Evolutionary conservation across 495 filamentous ascomycete genomes (phyloP).

Genomic region (Neurospora sp.): DNA sequence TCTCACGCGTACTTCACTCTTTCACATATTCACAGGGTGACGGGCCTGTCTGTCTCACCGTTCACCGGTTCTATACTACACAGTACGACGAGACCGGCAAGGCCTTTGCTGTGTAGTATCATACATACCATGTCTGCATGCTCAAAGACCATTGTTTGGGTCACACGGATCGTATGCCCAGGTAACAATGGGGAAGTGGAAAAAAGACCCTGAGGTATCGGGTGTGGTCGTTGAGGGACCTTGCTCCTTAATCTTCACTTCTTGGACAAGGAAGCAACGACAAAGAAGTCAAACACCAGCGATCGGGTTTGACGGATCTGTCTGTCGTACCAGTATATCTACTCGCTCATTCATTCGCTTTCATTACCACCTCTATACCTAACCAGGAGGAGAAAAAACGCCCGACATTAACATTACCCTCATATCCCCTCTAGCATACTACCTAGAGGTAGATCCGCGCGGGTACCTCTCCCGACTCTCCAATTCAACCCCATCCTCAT

Average conservation of each 20-base stretch:
- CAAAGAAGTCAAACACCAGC: neutral
- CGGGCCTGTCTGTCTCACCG: neutral
- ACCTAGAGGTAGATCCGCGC: neutral
- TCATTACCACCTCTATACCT: neutral
- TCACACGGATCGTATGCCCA: neutral
- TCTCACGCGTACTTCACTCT: neutral
- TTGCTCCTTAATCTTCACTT: too few species aligned
- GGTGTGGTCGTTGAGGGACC: neutral
- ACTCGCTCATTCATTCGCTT: neutral
- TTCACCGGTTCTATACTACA: neutral
- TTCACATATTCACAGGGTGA: neutral
- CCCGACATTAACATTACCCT: neutral
- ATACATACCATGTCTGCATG: too few species aligned
- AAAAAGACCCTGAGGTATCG: neutral
- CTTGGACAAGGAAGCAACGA: neutral
- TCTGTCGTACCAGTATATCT: neutral
- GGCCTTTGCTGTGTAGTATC: neutral
- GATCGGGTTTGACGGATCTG: neutral
- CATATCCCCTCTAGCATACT: neutral
- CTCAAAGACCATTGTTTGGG: neutral
- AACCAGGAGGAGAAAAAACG: neutral
- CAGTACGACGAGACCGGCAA: neutral
- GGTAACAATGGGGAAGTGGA: neutral
- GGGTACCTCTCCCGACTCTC: slow-evolving; percentile 26
- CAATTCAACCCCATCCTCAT: slow-evolving; percentile 52